Conservation (phyloP, 2,329 filamentous ascomycete species). For the Calonectria ilicicola region DNA sequence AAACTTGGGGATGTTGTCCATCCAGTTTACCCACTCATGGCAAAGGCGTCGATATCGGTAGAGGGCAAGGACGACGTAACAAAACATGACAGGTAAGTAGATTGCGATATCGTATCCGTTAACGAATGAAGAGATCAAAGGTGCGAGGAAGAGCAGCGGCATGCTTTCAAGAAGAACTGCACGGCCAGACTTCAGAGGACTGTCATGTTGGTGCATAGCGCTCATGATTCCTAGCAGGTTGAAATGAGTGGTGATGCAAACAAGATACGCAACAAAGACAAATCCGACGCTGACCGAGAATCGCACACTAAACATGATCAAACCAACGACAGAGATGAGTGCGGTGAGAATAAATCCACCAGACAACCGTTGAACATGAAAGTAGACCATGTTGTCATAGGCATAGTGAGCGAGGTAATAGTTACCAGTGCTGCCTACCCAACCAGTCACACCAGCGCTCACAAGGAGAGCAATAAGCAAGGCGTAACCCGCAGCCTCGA, state of each 20-base stretch:
- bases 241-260: slow-evolving; percentile 33
- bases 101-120: slow-evolving; percentile 31
- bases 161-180: slow-evolving; percentile 27
- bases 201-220: slow-evolving; percentile 31
- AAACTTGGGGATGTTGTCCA: slow-evolving; percentile 32
- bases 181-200: slow-evolving; percentile 26
- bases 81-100: slow-evolving; percentile 31
- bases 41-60: slow-evolving; percentile 27
- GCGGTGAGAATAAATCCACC: slow-evolving; percentile 30
- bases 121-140: slow-evolving; percentile 28
- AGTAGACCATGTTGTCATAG: slow-evolving; percentile 36
- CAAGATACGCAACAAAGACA: slow-evolving; percentile 28
- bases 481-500: slow-evolving; percentile 31
- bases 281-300: slow-evolving; percentile 25
- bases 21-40: slow-evolving; percentile 32
- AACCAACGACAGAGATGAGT: slow-evolving; percentile 15
- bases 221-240: slow-evolving; percentile 34
- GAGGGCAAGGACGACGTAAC: slow-evolving; percentile 21
- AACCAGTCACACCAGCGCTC: slow-evolving; percentile 35
- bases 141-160: slow-evolving; percentile 28
- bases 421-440: slow-evolving; percentile 33
- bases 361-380: slow-evolving; percentile 31
- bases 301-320: slow-evolving; percentile 27
- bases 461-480: slow-evolving; percentile 26
- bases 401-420: slow-evolving; percentile 34